Evolutionary conservation across 2,329 filamentous ascomycete species (phyloP).

Genomic region (Epichloe gansuensis): DNA sequence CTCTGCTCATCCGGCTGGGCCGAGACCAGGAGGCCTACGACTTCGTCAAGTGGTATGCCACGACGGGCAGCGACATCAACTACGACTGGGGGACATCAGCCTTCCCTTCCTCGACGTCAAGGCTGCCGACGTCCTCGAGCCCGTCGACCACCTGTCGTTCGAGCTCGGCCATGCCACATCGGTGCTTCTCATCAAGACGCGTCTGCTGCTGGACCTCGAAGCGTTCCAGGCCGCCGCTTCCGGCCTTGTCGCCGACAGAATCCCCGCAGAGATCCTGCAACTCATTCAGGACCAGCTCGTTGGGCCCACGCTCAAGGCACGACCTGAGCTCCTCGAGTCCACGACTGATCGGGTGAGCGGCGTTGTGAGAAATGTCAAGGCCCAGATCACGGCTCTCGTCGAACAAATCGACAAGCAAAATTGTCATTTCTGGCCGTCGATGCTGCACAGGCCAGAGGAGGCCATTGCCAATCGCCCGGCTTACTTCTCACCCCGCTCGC

Average conservation of each 20-base stretch:
- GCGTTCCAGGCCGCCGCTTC: constrained; percentile 9
- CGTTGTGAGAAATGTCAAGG: constrained; percentile 8
- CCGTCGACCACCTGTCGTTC: neutral
- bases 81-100: constrained; percentile 13
- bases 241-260: constrained; percentile 1
- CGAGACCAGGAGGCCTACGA: constrained; percentile 39
- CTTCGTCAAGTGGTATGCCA: constrained; percentile 25
- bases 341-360: neutral
- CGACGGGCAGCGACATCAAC: constrained; percentile 1
- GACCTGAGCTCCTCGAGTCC: neutral
- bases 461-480: constrained; percentile 3
- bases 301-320: constrained; percentile 2
- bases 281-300: constrained; percentile 11
- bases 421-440: constrained; percentile 9
- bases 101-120: constrained; percentile 21
- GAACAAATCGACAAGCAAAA: constrained; percentile 9
- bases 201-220: constrained; percentile 13
- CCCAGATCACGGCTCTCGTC: constrained; percentile 9
- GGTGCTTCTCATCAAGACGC: constrained; percentile 14
- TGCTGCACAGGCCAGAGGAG: constrained; percentile 5
- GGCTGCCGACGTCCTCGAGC: constrained; percentile 29
- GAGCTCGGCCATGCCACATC: constrained; percentile 8
- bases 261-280: constrained; percentile 13
- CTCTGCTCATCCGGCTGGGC: constrained; percentile 31
- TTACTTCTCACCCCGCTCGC: neutral